Evolutionary conservation across 345 rosid genomes (phyloP), one percentile per base, ranked within the genome.

Genomic region (Citropsis articulata): DNA sequence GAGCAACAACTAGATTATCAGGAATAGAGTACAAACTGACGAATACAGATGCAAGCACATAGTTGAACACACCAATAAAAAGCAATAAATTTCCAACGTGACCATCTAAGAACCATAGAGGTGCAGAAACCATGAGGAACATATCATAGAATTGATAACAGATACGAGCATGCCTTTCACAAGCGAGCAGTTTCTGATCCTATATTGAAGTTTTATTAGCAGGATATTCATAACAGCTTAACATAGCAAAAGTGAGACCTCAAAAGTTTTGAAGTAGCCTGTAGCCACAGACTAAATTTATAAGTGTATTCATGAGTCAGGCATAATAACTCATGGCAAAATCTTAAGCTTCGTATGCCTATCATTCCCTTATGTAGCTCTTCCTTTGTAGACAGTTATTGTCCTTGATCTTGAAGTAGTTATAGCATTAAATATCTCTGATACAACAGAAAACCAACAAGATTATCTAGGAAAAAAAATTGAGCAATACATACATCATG

Each of bases 401-500:
- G 66, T 82, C 69, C 66, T 61, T 60, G 19, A 42, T 42, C 40
- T 62, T 64, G 24, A 66, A 75, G 72, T 22, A 38, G 42, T 28
- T 48, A 21, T 12, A 62, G 68, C 57, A 6, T 24, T 7, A 33
- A 48, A 71, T 27, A 75, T 40, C 19, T 21, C 24, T 45, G 65
- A 66, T 75, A 55, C 55, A 65, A 50, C 16, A 79, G 73, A 50
- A 42, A 60, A 42, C 27, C 61, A 79, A 71, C 27, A 83, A 63
- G 53, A 73, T 53, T 42, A 31, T 22, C 33, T 35, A 72, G 35
- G 73, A 68, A 38, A 61, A n/a, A 64, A 55, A 57, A 21, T 55
- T 30, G 75, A 12, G 55, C 30, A 81, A 69, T 38, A 81, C 98
- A 63, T 94, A 93, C 98, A 91, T 97, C 99, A 85, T 92, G 94